Base-by-base conservation (phyloP, 345 rosid genomes). In the Euphorbia tirucalli region DNA sequence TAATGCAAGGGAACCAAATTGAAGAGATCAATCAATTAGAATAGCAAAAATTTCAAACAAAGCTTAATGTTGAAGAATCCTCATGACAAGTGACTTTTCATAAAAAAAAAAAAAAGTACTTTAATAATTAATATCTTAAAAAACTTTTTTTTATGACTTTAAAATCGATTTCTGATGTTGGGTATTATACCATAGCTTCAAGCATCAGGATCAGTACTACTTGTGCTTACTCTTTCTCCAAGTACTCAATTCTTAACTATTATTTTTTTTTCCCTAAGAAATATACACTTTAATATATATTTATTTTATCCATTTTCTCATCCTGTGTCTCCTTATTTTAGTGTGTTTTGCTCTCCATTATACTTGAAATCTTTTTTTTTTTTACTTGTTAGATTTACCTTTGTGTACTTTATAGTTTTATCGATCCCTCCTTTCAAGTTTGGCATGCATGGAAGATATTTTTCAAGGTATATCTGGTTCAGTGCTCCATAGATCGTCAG, bases 51-150 rank as follows among this genome's bases (percentile, higher is more conserved):
- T 37, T 49, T 52, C 50, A 44, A 60, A 61, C 19, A 71, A 80
- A 70, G 82, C 85, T 85, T 83, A 46, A 70, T 22, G 62, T 54
- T 77, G 79, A 85, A 79, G 85, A 83, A 70, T 80, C 66, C 64
- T 27, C 16, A 0, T 50, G 83, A 80, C 71, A 82, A 82, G 71
- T 71, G 86, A 78, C 86, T 65, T 67, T 80, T 78, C 84, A 80
- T 74, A 24, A 69, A 64, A 71, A 78, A 71, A 61, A 24, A 69
- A 64, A 71, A 78, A 71, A 61, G 27, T 6, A 63, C 61, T 79
- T 73, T 68, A 77, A 69, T 55, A 35, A 25, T 46, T 69, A 61
- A 61, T 52, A 28, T 69, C 43, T 57, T 14, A 13, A 50, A 65
- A 69, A 81, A 68, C 63, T 59, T 65, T 77, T 65, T 77, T 75